Base-by-base conservation (phyloP, 2,329 filamentous ascomycete genomes). In the Colletotrichum karsti region DNA sequence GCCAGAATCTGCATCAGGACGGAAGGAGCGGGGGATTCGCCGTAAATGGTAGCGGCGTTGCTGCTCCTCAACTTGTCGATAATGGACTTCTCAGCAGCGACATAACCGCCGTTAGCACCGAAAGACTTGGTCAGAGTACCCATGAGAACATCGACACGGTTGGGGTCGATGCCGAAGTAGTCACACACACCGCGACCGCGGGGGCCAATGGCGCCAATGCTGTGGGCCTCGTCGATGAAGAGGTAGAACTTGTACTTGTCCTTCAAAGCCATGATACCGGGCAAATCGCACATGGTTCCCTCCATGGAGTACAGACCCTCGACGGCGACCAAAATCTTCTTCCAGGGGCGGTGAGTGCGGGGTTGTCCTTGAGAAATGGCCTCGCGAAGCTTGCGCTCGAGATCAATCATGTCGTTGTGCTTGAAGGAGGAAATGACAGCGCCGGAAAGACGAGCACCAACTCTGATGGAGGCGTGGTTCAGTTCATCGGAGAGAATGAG, bases 261-360 rank as follows among this genome's bases (percentile, higher is more conserved):
- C 88, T 97, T 98, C 72, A 99, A 87, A 56, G 87, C 88, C 66
- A 99, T 83, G 56, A 99, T 85, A 69, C 93, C 93, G 1, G 96
- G 96, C n/a, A 99, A 88, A 78, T 99, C 96, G 81, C 93, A 96
- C 93, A 99, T 97, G 72, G 95, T 98, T 54, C 96, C 96, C 83
- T 99, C 96, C 96, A 99, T 99, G 1, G 95, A 98, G 86, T 99
- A 99, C 20, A 99, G 88, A 73, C 96, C 96, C 80, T 99, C 96
- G 39, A 99, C 93, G 39, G 95, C 95, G 48, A 99, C 93, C 57
- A 99, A 81, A 69, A 99, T 98, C 89, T 98, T 99, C 87, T 97
- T 98, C 96, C 96, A 99, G 1, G 96, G 96, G 30, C 96, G 92
- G 80, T 99, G 96, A n/a, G 95, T 99, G 72, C 96, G 92, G 59